phyloP scores from a whole-genome alignment of 192 early-diverging fungal genomes.

The Fimicolochytrium jonesii region DNA sequence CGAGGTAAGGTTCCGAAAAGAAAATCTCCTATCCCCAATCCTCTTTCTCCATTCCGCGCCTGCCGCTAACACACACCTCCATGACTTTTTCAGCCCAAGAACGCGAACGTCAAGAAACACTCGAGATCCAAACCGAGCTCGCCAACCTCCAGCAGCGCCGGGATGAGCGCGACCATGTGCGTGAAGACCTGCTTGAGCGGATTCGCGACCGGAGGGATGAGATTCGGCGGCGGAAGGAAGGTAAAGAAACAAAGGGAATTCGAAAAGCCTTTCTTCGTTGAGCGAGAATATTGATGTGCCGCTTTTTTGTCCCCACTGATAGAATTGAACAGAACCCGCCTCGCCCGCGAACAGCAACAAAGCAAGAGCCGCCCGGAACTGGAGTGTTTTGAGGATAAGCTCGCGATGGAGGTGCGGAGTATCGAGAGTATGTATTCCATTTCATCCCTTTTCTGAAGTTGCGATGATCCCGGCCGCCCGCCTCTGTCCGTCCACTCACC shows the following conservation, averaged over 20 bases:
- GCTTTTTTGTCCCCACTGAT: background rate
- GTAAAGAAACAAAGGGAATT: conserved; percentile 9
- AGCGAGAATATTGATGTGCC: no score
- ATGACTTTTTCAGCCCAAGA: background rate
- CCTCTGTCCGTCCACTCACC: no score
- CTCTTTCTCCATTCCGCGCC: background rate
- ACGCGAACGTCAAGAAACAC: conserved; percentile 16
- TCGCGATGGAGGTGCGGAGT: conserved; percentile 43
- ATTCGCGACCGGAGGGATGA: conserved; percentile 41
- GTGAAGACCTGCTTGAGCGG: conserved; percentile 29
- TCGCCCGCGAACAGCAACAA: conserved; percentile 27
- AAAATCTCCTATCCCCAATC: background rate
- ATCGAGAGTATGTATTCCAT: conserved; percentile 25
- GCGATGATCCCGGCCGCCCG: no score
- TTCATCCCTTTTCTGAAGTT: background rate
- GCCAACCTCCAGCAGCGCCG: conserved; percentile 21
- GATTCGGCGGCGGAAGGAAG: conserved; percentile 47
- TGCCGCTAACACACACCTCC: background rate
- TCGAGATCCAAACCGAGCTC: conserved; percentile 10
- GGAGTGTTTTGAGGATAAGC: conserved; percentile 50
- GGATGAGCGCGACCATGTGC: conserved; percentile 32
- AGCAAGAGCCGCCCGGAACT: conserved; percentile 55
- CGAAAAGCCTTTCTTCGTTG: conserved; percentile 1
- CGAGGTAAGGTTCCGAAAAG: conserved; percentile 4
- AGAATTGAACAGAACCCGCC: conserved; percentile 5